Evolutionary conservation across 768 basidiomycete species (phyloP).

Genomic region (Sarcomyxa edulis): DNA sequence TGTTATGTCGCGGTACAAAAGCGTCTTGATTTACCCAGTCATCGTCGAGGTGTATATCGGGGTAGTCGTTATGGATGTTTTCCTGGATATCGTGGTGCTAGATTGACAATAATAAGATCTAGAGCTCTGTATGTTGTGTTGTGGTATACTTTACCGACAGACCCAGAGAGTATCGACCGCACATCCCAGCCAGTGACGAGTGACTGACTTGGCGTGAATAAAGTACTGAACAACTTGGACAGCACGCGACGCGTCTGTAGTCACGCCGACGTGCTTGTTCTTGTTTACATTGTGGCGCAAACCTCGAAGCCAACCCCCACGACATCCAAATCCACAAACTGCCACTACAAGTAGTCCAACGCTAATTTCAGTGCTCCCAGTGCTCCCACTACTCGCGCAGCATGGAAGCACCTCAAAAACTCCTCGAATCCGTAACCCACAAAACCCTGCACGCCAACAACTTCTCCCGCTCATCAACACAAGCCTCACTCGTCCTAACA

Average conservation of each 20-base stretch:
- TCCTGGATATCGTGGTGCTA: slow-evolving; percentile 40
- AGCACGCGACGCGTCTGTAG: no score
- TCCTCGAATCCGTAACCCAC: slow-evolving; percentile 63
- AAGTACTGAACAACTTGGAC: no score
- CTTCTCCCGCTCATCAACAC: slow-evolving; percentile 72
- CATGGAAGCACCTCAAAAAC: slow-evolving; percentile 55
- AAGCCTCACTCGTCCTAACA: slow-evolving; percentile 65
- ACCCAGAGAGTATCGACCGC: slow-evolving; percentile 57
- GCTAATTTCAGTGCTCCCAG: no score
- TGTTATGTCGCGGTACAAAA: slow-evolving; percentile 70
- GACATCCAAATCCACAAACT: no score
- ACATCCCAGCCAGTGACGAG: no score
- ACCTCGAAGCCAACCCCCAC: no score
- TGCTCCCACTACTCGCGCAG: no score
- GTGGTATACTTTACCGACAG: slow-evolving; percentile 30
- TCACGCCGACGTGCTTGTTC: no score
- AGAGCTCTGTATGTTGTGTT: no score
- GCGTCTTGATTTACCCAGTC: slow-evolving; percentile 59
- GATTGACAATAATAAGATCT: no score
- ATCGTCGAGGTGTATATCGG: slow-evolving; percentile 37
- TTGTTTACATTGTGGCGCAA: neutral
- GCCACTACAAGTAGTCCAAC: no score
- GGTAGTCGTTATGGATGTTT: slow-evolving; percentile 33
- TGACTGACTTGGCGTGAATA: no score
- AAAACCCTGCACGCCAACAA: slow-evolving; percentile 72